Evolutionary conservation across 208 protist genomes (phyloP).

Genomic region (Trypanosomatidae sp.): DNA sequence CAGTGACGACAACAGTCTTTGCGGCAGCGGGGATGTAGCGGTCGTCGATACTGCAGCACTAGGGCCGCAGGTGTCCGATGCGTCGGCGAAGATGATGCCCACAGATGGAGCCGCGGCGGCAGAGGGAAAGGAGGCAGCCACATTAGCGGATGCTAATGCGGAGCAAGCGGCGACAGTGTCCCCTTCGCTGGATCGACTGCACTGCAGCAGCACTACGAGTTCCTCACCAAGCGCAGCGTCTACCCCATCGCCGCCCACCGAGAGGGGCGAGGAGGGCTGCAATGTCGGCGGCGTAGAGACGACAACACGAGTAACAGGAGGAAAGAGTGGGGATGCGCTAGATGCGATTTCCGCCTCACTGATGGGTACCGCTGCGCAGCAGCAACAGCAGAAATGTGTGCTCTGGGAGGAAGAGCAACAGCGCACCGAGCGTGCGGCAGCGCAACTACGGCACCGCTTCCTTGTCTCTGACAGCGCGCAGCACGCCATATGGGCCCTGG

Average conservation of each 20-base stretch:
- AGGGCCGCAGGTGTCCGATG: background rate
- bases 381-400: constrained; percentile 1
- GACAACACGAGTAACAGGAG: background rate
- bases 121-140: background rate
- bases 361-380: background rate
- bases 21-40: background rate
- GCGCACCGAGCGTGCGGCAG: constrained; percentile 10
- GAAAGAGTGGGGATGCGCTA: background rate
- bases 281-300: background rate
- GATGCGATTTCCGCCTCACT: background rate
- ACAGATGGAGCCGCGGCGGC: background rate
- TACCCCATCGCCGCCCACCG: constrained; percentile 2
- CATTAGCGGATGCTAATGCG: background rate
- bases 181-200: constrained; percentile 22
- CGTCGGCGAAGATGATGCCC: background rate
- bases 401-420: constrained; percentile 31
- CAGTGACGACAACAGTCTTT: background rate
- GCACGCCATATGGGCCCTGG: constrained; percentile 70
- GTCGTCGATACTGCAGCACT: background rate
- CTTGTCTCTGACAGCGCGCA: constrained; percentile 42
- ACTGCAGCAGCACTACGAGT: constrained; percentile 29
- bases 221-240: background rate
- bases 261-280: background rate
- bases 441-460: constrained; percentile 41
- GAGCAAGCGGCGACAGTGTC: constrained; percentile 2